Evolutionary conservation across 108 stramenopile species (phyloP).

Genomic region (Skeletonema marinoi): DNA sequence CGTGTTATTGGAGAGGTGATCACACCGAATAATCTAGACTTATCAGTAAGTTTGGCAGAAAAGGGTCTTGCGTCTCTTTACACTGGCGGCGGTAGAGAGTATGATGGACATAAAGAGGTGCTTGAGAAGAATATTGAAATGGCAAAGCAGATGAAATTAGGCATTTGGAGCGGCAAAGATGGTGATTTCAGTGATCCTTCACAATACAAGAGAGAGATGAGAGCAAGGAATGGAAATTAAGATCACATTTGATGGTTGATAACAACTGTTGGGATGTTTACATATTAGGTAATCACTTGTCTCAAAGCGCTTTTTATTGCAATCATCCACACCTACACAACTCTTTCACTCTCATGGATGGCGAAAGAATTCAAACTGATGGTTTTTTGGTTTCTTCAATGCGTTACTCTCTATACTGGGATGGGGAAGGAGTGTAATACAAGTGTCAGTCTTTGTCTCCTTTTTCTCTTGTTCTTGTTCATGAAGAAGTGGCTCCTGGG

Average conservation of each 20-base stretch:
- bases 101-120: constrained; percentile 47
- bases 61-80: constrained; percentile 64
- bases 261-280: not conserved
- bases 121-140: constrained; percentile 34
- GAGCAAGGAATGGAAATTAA: not conserved
- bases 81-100: constrained; percentile 68
- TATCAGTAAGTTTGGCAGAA: constrained; percentile 44
- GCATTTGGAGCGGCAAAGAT: constrained; percentile 51
- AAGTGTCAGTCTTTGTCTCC: not conserved
- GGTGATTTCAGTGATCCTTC: constrained; percentile 40
- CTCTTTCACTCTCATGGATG: not conserved
- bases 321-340: not conserved
- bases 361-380: not conserved
- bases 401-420: not conserved
- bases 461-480: not conserved
- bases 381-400: not conserved
- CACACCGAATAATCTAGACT: constrained; percentile 25
- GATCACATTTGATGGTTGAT: not conserved
- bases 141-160: constrained; percentile 29
- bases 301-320: not conserved
- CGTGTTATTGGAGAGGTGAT: constrained; percentile 54
- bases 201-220: constrained; percentile 47
- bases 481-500: not conserved
- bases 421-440: not conserved
- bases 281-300: not conserved